Base-by-base conservation (phyloP, 495 filamentous ascomycete genomes). In the Penicillium pancosmium region DNA sequence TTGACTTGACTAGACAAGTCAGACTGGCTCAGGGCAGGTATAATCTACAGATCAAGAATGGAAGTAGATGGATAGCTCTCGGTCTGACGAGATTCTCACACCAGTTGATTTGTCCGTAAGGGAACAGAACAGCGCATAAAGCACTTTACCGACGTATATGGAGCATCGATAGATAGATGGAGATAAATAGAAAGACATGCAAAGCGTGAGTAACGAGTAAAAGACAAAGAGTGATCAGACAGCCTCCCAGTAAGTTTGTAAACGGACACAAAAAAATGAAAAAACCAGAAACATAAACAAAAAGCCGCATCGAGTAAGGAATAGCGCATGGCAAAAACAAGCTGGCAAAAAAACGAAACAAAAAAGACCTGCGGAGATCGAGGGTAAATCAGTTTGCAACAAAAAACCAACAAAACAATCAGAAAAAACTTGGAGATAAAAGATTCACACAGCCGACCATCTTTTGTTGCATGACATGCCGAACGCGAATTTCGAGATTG, bases 201-300 rank as follows among this genome's bases (percentile, higher is more conserved):
- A 27, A 31, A 48, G 21, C 21, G 46, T 48, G 46, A 38, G 46
- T 48, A 25, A 48, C 10, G 11, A 13, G 13, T 33, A 62, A 60
- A 60, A 49, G 36, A 59, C 50, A 61, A 63, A 63, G 31, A 67
- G 63, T 79, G 70, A 80, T 80, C 76, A 80, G 69, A 80, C 76
- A 80, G 70, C 77, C 77, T 74, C 72, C 72, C 76, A 75, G 54
- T 55, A 4, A 31, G 27, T 31, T 31, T 65, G 58, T 44, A 44
- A 44, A 18, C 41, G 16, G 16, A 44, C 41, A 44, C 5, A 44
- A 44, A 44, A 18, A 19, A 63, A 59, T 62, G 51, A 52, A 59
- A 56, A 61, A 33, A 64, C 47, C 54, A 54, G 64, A 6, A 19
- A 8, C 12, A 23, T 52, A 64, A 63, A 55, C 56, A 64, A 61